Percentiles rank a stretch among this genome's conserved stretches.
Conservation (phyloP, 306 rosid species). For the Quillaja saponaria region DNA sequence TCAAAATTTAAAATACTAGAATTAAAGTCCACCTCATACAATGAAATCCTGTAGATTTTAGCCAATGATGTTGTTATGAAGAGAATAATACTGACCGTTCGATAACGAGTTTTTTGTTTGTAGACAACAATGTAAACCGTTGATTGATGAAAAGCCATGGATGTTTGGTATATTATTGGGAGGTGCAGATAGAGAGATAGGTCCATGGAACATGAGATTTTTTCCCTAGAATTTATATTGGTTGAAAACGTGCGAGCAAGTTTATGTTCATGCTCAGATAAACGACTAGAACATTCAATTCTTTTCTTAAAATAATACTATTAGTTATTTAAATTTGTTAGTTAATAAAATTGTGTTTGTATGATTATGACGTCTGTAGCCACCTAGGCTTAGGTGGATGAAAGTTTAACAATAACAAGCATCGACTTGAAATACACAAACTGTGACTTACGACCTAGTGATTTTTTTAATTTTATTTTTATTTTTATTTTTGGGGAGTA, state of each 20-base stretch:
- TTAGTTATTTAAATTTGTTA: conserved; percentile 13
- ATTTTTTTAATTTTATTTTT: too few species aligned
- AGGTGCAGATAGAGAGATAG: too few species aligned
- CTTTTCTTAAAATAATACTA: not conserved
- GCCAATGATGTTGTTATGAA: not conserved
- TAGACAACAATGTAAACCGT: too few species aligned
- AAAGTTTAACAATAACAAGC: too few species aligned
- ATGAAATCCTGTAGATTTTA: not conserved
- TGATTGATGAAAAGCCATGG: too few species aligned
- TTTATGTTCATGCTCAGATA: conserved; percentile 27
- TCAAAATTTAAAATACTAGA: conserved; percentile 20
- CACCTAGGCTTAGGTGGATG: too few species aligned
- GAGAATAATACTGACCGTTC: not conserved
- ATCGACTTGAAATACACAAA: too few species aligned
- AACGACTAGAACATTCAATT: conserved; percentile 5
- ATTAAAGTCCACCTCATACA: not conserved
- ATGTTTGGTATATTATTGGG: too few species aligned
- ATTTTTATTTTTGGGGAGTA: conserved; percentile 8
- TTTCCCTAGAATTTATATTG: too few species aligned
- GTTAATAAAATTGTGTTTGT: conserved; percentile 20
- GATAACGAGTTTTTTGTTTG: not conserved
- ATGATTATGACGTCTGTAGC: too few species aligned
- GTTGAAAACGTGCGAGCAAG: conserved; percentile 46
- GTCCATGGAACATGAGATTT: too few species aligned
- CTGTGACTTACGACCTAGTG: too few species aligned